Evolutionary conservation across 805 yeast genomes (phyloP).

Genomic region (Tetrapisispora nanseiensis): DNA sequence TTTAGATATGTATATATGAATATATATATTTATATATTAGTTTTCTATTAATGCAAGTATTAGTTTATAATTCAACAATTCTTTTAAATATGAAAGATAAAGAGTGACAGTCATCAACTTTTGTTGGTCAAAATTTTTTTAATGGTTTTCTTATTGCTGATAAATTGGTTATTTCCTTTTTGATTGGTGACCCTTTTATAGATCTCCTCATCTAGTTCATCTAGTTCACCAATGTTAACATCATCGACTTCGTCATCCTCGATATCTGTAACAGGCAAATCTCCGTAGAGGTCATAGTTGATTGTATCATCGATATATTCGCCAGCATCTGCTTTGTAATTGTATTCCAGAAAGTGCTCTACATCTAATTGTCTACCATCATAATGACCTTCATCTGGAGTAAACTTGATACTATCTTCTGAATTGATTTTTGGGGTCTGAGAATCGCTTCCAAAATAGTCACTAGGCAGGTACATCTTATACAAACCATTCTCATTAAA

Average conservation of each 20-base stretch:
- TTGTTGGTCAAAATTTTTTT: background rate
- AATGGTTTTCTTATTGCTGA: background rate
- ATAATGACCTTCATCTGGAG: background rate
- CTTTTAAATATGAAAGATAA: background rate
- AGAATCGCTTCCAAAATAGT: background rate
- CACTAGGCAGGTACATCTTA: conserved; percentile 6
- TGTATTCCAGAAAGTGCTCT: too few species aligned
- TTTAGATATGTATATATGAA: background rate
- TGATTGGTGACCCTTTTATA: conserved; percentile 13
- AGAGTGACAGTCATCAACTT: background rate
- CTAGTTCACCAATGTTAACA: conserved; percentile 21
- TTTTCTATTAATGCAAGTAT: background rate
- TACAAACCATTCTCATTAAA: conserved; percentile 15
- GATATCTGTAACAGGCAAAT: background rate
- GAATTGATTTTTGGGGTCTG: background rate
- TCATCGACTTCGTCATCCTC: conserved; percentile 20
- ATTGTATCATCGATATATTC: background rate
- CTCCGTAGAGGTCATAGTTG: background rate
- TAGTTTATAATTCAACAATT: background rate
- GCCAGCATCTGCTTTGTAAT: background rate
- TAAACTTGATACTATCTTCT: background rate
- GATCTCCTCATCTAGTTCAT: conserved; percentile 26
- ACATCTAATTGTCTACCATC: background rate
- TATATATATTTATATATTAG: too few species aligned
- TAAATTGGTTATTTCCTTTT: background rate